These are phyloP conservation scores for Russula earlei DNA, from an alignment of 768 basidiomycete genomes.

Conservation along the genomic window DNA sequence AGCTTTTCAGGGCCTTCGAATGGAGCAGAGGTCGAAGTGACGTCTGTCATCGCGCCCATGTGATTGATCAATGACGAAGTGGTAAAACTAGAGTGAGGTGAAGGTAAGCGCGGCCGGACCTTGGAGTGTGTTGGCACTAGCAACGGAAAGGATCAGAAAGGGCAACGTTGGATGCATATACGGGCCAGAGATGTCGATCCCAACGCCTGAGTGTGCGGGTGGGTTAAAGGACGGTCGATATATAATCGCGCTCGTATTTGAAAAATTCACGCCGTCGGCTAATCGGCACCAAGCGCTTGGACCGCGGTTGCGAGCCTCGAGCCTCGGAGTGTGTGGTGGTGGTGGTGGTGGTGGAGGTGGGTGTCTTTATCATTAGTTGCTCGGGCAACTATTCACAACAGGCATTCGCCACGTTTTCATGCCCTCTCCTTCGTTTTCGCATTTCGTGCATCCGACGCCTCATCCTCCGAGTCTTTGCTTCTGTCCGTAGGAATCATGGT, in stretches of 20 bases:
- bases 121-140: slow-evolving; percentile 1
- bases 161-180: slow-evolving; percentile 16
- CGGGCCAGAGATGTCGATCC: neutral
- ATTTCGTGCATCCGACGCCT: neutral
- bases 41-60: slow-evolving; percentile 7
- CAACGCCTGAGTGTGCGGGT: neutral
- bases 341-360: too few species aligned
- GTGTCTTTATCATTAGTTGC: too few species aligned
- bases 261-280: neutral
- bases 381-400: too few species aligned
- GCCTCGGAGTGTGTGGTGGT: too few species aligned
- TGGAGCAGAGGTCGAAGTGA: slow-evolving; percentile 30
- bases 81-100: neutral
- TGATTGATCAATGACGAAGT: neutral
- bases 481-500: neutral
- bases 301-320: neutral
- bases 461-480: neutral
- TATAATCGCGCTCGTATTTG: neutral
- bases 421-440: neutral
- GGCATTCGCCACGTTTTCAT: too few species aligned
- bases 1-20: slow-evolving; percentile 95
- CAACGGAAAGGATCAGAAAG: neutral
- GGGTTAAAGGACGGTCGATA: neutral
- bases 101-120: neutral
- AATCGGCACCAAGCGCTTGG: neutral